A percentile compares a stretch with the other conserved stretches of the same genome.
These are phyloP conservation scores for Botryotinia globosa DNA, from an alignment of 2,329 filamentous ascomycete genomes.

Conservation along the genomic window DNA sequence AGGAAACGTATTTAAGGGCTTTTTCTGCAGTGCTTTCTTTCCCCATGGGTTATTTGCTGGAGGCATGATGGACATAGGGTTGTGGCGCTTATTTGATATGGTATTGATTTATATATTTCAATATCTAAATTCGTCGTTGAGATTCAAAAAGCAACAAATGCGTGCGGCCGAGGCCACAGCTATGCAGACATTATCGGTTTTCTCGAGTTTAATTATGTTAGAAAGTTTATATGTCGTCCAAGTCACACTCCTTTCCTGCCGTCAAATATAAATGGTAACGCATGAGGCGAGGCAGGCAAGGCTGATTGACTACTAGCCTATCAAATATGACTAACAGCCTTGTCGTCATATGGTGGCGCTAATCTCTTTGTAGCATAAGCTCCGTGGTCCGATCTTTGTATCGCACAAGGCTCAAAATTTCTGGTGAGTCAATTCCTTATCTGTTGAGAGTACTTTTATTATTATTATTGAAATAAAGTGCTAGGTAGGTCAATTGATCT, in stretches of 20 bases:
- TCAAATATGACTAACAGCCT: slow-evolving; percentile 1
- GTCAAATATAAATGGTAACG: neutral
- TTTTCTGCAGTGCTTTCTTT: slow-evolving; percentile 41
- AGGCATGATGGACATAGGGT: slow-evolving; percentile 34
- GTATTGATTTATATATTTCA: slow-evolving; percentile 10
- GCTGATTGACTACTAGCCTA: slow-evolving; percentile 11
- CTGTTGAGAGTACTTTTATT: neutral
- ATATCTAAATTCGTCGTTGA: slow-evolving; percentile 20
- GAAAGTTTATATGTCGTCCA: neutral
- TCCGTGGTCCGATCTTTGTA: slow-evolving; percentile 13
- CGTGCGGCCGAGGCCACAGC: slow-evolving; percentile 35
- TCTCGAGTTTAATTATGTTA: neutral
- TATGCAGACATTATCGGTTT: neutral
- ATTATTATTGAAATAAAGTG: slow-evolving; percentile 2
- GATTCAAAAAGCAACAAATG: slow-evolving; percentile 22
- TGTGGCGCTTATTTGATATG: slow-evolving; percentile 10
- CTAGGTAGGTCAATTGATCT: slow-evolving; percentile 2
- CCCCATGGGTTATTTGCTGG: slow-evolving; percentile 39
- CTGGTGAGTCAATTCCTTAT: slow-evolving; percentile 19
- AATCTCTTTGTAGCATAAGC: slow-evolving; percentile 9
- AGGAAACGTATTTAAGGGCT: slow-evolving; percentile 33
- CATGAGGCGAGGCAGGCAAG: slow-evolving; percentile 9
- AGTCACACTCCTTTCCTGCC: slow-evolving; percentile 2
- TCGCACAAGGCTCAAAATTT: slow-evolving; percentile 9
- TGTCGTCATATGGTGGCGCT: neutral